phyloP scores from a whole-genome alignment of 164 flowering plant species.

The Dillenia suffruticosa region DNA sequence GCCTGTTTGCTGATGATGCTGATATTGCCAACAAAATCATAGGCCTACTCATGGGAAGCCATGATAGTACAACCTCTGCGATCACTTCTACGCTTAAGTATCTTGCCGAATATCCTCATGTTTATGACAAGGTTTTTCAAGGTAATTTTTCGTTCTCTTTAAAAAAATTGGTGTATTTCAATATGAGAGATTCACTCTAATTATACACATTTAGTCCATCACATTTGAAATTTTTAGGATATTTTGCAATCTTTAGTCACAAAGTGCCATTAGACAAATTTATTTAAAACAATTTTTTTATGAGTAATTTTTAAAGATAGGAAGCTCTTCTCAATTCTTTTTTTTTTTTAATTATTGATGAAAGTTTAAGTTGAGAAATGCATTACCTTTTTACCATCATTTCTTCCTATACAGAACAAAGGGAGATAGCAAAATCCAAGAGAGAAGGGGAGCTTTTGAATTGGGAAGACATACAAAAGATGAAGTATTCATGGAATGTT shows the following conservation, averaged over 20 bases:
- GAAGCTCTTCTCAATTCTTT: too few relatives aligned
- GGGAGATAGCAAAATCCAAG: conserved; percentile 32
- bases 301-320: too few relatives aligned
- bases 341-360: too few relatives aligned
- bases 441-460: conserved; percentile 30
- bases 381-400: background rate
- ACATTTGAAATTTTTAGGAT: too few relatives aligned
- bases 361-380: too few relatives aligned
- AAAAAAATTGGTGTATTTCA: too few relatives aligned
- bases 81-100: conserved; percentile 43
- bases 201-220: too few relatives aligned
- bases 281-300: too few relatives aligned
- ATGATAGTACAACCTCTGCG: conserved; percentile 49
- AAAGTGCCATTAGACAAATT: too few relatives aligned
- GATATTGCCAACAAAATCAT: conserved; percentile 56
- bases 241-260: too few relatives aligned
- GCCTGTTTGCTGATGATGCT: conserved; percentile 33
- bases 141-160: conserved; percentile 18
- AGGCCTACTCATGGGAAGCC: conserved; percentile 49
- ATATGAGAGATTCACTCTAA: too few relatives aligned
- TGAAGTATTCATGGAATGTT: conserved; percentile 58
- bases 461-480: conserved; percentile 48
- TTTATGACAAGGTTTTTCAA: conserved; percentile 31
- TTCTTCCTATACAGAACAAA: conserved; percentile 29
- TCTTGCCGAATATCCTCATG: conserved; percentile 41